Base-by-base conservation (phyloP, 2,329 filamentous ascomycete genomes). In the Monilinia aucupariae region DNA sequence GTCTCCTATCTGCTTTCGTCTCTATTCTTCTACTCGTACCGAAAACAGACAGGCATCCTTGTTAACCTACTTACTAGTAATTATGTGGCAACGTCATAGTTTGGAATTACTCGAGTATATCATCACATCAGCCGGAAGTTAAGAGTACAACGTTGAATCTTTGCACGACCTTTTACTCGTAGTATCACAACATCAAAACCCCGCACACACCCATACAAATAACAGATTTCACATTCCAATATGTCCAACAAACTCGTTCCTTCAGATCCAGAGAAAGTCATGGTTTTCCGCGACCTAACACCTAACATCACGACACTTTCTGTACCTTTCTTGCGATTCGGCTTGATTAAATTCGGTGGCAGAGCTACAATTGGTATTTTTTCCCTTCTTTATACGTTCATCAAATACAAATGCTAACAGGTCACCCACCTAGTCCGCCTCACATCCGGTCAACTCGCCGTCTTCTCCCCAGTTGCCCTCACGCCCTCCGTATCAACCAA, bases 401-500 rank as follows among this genome's bases (percentile, higher is more conserved):
- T 2, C 39, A 22, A 34, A 53, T 32, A 39, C 30, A 32, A 48
- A 32, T 22, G 27, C 65, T 65, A 62, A 65, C 49, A 20, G 20
- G 8, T 17, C 17, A 39, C 9, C 22, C 30, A 13, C n/a, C 60
- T 68, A 91, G 91, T 96, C 64, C 89, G 87, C 69, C 84, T 99
- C 69, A 82, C 85, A 64, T 87, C 86, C 12, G 92, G 92, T 63
- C 79, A 83, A 52, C 84, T 97, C 48, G 90, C 91, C 68, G 87
- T 97, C 74, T 97, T 97, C 82, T 96, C 92, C 0, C 94, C 94
- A 22, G 90, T 94, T 25, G 89, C 88, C 17, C 82, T 97, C 62
- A 97, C 92, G 3, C 82, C 87, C 3, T 85, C 88, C 64, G 86
- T 92, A 47, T 85, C 82, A 66, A 75, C 79, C 69, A 86, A 88